Base-by-base conservation (phyloP, 23 red algal genomes). In the Agarophyton chilense region DNA sequence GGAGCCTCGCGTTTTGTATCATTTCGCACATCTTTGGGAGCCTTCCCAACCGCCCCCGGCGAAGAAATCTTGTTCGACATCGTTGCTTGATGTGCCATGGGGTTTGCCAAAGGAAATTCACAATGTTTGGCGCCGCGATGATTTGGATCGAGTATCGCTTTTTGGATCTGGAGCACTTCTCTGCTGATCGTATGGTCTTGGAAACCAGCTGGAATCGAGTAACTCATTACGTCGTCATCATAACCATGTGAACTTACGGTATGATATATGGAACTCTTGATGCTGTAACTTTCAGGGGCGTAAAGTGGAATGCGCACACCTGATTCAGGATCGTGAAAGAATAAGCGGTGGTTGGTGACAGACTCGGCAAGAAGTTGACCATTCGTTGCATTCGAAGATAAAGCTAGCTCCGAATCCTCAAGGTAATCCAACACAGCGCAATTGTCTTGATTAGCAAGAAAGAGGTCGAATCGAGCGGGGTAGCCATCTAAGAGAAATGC, bases 371-470 rank as follows among this genome's bases (percentile, higher is more conserved):
- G 56, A 4, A 81, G 52, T 42, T 61, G 77, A 31, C 52, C 77
- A 62, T 81, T 81, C 26, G 77, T 60, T 29, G 52, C 24, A 24
- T 61, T 61, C 31, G 77, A 61, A 43, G n/a, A 4, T 38, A 33
- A 41, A 2, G 77, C 24, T 25, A 81, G 7, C 28, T 81, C 4
- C 14, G 45, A 61, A 24, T 81, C 77, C 61, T 81, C 61, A 19
- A 81, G 77, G 52, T 81, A 81, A 29, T 81, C 77, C 11, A 81
- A 50, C 6, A 81, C 77, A 31, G 77, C 77, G 34, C 77, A 81
- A 43, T 61, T 35, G 7, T 81, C 0, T 55, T 55, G n/a, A 31
- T 81, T 81, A 14, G 77, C 77, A 11, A 81, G 77, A 43, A 81
- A 81, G 14, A 81, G 77, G 44, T 81, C 77, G 56, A 81, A 81